Evolutionary conservation across 1,139 yeast species (phyloP).

Genomic region (Saccharomyces hybrid): DNA sequence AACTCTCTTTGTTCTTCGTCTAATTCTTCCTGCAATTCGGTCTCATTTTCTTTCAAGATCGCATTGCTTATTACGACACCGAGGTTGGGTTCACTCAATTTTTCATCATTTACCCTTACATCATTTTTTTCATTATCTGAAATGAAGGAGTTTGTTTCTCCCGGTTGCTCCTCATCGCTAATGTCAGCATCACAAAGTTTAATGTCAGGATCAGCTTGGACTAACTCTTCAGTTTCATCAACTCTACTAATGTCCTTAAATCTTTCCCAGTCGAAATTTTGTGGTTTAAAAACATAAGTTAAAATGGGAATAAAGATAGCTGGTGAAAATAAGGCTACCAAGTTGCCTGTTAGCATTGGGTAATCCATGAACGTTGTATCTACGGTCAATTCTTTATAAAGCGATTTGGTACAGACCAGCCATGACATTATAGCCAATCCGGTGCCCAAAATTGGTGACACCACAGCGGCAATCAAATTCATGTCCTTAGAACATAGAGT

Average conservation of each 20-base stretch:
- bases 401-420: conserved; percentile 52
- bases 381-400: conserved; percentile 48
- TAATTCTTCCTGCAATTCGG: conserved; percentile 32
- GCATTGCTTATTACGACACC: conserved; percentile 3
- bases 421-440: conserved; percentile 56
- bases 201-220: conserved; percentile 6
- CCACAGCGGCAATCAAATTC: conserved; percentile 52
- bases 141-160: conserved; percentile 18
- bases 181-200: conserved; percentile 30
- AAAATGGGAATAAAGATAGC: conserved; percentile 57
- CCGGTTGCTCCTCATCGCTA: conserved; percentile 7
- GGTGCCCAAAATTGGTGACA: conserved; percentile 58
- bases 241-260: conserved; percentile 53
- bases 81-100: conserved; percentile 31
- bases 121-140: conserved; percentile 17
- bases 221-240: conserved; percentile 57
- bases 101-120: conserved; percentile 35
- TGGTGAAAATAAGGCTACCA: conserved; percentile 77
- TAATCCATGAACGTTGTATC: conserved; percentile 65
- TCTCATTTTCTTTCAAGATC: conserved; percentile 10
- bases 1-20: conserved; percentile 42
- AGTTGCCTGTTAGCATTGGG: conserved; percentile 81
- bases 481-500: conserved; percentile 64
- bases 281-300: conserved; percentile 58
- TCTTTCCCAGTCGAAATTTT: conserved; percentile 64